phyloP scores from a whole-genome alignment of 805 yeast species.

The Yamadazyma sp. region DNA sequence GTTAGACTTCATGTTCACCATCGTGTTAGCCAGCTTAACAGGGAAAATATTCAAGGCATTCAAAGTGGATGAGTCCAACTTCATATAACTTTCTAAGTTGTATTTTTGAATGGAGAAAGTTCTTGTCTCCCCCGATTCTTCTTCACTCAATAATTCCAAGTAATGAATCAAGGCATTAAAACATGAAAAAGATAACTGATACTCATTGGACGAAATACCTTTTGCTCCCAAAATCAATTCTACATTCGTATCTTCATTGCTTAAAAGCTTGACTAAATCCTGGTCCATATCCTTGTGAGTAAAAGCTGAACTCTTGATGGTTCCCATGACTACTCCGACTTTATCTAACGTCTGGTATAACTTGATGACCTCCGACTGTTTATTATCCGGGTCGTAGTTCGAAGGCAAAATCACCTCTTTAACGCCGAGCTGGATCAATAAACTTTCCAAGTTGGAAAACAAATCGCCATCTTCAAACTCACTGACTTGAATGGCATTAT shows the following conservation, averaged over 20 bases:
- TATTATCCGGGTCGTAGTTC: constrained; percentile 32
- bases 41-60: constrained; percentile 88
- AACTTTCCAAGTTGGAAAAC: constrained; percentile 81
- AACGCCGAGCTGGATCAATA: constrained; percentile 84
- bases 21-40: constrained; percentile 18
- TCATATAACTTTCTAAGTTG: constrained; percentile 78
- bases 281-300: constrained; percentile 68
- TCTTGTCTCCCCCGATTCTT: constrained; percentile 36
- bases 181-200: constrained; percentile 55
- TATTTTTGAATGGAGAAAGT: constrained; percentile 60
- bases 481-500: constrained; percentile 62
- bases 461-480: constrained; percentile 88
- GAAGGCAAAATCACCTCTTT: constrained; percentile 74
- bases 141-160: constrained; percentile 60
- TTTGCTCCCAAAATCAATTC: constrained; percentile 53
- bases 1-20: constrained; percentile 20
- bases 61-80: constrained; percentile 86
- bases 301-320: constrained; percentile 57
- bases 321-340: constrained; percentile 72
- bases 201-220: constrained; percentile 47
- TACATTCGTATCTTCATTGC: constrained; percentile 28
- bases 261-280: constrained; percentile 70
- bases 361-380: constrained; percentile 57
- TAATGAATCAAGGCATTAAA: constrained; percentile 70
- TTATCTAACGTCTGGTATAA: constrained; percentile 66